Conservation (phyloP, 805 yeast genomes). For the Kluyveromyces lactis region DNA sequence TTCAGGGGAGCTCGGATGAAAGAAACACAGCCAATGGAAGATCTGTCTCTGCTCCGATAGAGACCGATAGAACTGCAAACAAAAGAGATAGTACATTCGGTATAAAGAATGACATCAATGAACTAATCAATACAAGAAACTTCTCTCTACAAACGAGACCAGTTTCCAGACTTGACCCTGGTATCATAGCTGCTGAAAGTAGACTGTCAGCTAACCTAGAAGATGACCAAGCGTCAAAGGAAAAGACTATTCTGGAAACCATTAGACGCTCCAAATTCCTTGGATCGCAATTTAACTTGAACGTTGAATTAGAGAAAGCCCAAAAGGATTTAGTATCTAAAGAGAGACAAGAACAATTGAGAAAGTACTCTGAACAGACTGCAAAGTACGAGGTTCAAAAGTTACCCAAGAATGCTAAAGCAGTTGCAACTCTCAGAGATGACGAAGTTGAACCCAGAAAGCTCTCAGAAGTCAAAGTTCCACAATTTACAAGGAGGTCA, state of each 20-base stretch:
- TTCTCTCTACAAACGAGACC: conserved; percentile 35
- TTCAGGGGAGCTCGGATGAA: conserved; percentile 2
- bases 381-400: conserved; percentile 13
- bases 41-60: conserved; percentile 34
- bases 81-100: conserved; percentile 15
- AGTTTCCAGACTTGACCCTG: conserved; percentile 37
- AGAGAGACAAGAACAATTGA: conserved; percentile 5
- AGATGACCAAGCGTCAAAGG: conserved; percentile 18
- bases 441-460: conserved; percentile 35
- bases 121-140: conserved; percentile 29
- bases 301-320: conserved; percentile 23
- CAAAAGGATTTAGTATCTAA: conserved; percentile 8
- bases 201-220: conserved; percentile 19
- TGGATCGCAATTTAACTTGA: conserved; percentile 34
- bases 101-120: conserved; percentile 20
- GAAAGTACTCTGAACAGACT: conserved; percentile 3
- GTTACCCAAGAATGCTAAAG: conserved; percentile 23
- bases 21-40: conserved; percentile 12
- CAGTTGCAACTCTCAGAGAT: conserved; percentile 17
- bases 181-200: conserved; percentile 20
- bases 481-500: conserved; percentile 63
- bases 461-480: conserved; percentile 57
- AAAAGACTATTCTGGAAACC: conserved; percentile 32
- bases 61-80: conserved; percentile 3
- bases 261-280: conserved; percentile 37